phyloP scores from a whole-genome alignment of 345 rosid species.

The Sisymbrium irio region DNA sequence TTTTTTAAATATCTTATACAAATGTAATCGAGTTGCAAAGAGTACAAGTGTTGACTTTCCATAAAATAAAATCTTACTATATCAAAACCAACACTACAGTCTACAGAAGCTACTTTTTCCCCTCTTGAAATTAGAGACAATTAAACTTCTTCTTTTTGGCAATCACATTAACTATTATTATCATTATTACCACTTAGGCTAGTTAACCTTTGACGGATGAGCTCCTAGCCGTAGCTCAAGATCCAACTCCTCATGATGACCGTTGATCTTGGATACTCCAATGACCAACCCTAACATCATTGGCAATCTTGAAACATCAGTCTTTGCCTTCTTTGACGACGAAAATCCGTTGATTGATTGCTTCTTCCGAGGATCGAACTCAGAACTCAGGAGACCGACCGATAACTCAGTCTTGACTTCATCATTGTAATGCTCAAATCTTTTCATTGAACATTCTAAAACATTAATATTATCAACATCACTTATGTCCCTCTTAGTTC shows the following conservation, averaged over 20 bases:
- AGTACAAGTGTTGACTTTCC: constrained; percentile 9
- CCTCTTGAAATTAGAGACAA: constrained; percentile 25
- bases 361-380: constrained; percentile 12
- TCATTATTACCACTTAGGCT: constrained; percentile 22
- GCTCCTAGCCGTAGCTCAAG: constrained; percentile 90
- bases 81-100: constrained; percentile 36
- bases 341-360: background rate
- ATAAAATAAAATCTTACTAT: constrained; percentile 23
- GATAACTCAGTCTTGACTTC: constrained; percentile 32
- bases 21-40: background rate
- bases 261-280: constrained; percentile 35
- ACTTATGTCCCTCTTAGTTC: constrained; percentile 29
- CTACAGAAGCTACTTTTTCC: constrained; percentile 26
- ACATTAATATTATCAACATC: background rate
- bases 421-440: background rate
- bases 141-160: constrained; percentile 15
- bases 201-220: constrained; percentile 51
- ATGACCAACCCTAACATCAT: constrained; percentile 35
- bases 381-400: constrained; percentile 22
- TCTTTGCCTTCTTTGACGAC: constrained; percentile 20
- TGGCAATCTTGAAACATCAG: constrained; percentile 29
- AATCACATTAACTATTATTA: constrained; percentile 24
- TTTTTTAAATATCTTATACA: background rate
- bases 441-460: constrained; percentile 3
- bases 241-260: constrained; percentile 56